phyloP scores from a whole-genome alignment of 495 filamentous ascomycete species.

The Aspergillus affinis region DNA sequence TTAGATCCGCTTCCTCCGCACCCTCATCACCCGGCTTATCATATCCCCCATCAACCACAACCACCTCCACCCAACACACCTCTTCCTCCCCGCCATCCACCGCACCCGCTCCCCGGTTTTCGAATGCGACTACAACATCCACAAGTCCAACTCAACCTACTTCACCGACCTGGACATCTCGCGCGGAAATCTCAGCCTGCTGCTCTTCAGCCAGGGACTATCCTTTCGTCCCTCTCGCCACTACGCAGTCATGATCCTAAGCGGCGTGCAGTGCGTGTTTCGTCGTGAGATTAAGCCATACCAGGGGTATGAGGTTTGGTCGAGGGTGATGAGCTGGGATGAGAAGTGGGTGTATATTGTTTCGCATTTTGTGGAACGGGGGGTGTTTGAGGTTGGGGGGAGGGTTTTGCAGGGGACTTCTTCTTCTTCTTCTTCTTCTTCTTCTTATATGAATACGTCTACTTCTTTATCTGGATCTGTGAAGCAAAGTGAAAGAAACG shows the following conservation, averaged over 20 bases:
- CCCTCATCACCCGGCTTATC: slow-evolving; percentile 7
- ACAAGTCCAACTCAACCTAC: slow-evolving; percentile 84
- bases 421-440: no score
- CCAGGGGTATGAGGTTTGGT: slow-evolving; percentile 70
- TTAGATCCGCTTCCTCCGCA: slow-evolving; percentile 10
- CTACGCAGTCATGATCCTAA: slow-evolving; percentile 58
- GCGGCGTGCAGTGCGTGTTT: slow-evolving; percentile 67
- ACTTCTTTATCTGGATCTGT: no score
- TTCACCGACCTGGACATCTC: slow-evolving; percentile 77
- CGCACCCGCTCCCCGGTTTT: slow-evolving; percentile 43
- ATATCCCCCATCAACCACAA: not conserved
- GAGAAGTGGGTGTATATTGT: slow-evolving; percentile 68
- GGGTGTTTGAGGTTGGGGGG: not conserved
- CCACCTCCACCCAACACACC: slow-evolving; percentile 10
- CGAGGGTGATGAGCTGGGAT: slow-evolving; percentile 70
- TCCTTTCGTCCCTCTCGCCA: slow-evolving; percentile 29
- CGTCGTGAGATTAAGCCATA: slow-evolving; percentile 68
- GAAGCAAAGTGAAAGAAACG: no score
- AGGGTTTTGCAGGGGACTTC: slow-evolving; percentile 3
- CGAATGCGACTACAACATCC: slow-evolving; percentile 80
- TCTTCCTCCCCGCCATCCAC: slow-evolving; percentile 50
- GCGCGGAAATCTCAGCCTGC: slow-evolving; percentile 57
- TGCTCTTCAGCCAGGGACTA: slow-evolving; percentile 50
- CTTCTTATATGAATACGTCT: no score
- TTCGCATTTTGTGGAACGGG: slow-evolving; percentile 61